These are phyloP conservation scores for Auriculariales sp. DNA, from an alignment of 768 basidiomycete genomes.

Conservation along the genomic window DNA sequence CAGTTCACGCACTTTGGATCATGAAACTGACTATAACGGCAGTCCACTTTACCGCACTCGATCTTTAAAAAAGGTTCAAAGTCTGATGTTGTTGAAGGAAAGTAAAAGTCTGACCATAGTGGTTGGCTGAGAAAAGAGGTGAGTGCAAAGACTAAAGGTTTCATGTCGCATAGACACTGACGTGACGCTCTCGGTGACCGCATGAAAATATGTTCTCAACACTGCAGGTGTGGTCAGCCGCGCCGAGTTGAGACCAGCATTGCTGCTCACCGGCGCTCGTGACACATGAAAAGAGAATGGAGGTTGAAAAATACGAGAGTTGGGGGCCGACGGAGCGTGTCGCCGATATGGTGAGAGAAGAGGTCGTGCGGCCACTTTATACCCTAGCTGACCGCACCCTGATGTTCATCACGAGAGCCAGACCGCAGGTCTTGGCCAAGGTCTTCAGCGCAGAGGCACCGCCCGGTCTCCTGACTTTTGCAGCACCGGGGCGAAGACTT, in stretches of 20 bases:
- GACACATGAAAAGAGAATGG: not conserved
- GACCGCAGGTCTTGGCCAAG: not conserved
- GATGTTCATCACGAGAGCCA: not conserved
- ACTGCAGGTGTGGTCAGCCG: too few species aligned
- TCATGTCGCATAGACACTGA: not conserved
- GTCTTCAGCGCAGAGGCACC: not conserved
- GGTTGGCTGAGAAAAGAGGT: not conserved
- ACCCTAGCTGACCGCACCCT: not conserved
- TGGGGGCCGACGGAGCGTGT: not conserved
- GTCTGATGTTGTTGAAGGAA: not conserved
- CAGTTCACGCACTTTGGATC: not conserved
- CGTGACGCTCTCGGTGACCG: too few species aligned
- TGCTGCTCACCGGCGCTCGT: not conserved
- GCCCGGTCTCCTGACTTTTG: not conserved
- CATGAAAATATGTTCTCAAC: too few species aligned
- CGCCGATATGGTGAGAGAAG: not conserved
- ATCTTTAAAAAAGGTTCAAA: not conserved
- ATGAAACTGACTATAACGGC: not conserved
- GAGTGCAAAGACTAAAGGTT: not conserved
- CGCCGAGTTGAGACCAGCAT: too few species aligned
- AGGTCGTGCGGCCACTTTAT: not conserved
- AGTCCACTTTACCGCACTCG: not conserved
- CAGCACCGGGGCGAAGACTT: too few species aligned
- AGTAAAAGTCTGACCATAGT: not conserved
- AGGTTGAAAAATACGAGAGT: too few species aligned